A percentile compares a stretch with the other conserved stretches of the same genome.
These are phyloP conservation scores for Gossypium lobatum DNA, from an alignment of 441 rosid species.

Conservation along the genomic window DNA sequence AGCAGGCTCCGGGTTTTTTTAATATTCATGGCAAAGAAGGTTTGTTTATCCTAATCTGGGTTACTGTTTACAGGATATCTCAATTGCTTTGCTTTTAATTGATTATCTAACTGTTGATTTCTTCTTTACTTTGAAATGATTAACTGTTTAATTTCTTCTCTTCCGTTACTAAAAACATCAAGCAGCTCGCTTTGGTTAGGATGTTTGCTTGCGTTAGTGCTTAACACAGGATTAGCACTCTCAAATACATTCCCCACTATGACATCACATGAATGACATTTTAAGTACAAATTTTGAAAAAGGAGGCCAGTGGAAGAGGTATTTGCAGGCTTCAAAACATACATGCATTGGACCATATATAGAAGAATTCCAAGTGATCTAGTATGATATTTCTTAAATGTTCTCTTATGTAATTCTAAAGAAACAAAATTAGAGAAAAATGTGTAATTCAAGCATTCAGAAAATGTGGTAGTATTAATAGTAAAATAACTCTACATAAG, in stretches of 20 bases:
- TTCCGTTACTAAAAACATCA: background rate
- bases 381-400: background rate
- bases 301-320: background rate
- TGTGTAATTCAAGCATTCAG: background rate
- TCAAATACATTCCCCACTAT: background rate
- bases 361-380: background rate
- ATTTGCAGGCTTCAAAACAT: background rate
- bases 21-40: background rate
- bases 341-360: background rate
- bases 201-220: background rate
- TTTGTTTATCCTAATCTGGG: background rate
- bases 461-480: background rate
- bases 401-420: background rate
- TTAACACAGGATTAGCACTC: background rate
- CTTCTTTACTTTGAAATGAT: background rate
- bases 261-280: background rate
- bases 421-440: background rate
- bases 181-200: background rate
- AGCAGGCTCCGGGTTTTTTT: background rate
- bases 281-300: background rate
- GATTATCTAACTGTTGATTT: background rate
- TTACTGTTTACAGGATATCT: background rate
- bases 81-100: background rate
- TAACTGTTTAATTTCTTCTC: background rate
- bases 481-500: background rate